These are phyloP conservation scores for Moringa oleifera DNA, from an alignment of 345 rosid species.

Conservation along the genomic window DNA sequence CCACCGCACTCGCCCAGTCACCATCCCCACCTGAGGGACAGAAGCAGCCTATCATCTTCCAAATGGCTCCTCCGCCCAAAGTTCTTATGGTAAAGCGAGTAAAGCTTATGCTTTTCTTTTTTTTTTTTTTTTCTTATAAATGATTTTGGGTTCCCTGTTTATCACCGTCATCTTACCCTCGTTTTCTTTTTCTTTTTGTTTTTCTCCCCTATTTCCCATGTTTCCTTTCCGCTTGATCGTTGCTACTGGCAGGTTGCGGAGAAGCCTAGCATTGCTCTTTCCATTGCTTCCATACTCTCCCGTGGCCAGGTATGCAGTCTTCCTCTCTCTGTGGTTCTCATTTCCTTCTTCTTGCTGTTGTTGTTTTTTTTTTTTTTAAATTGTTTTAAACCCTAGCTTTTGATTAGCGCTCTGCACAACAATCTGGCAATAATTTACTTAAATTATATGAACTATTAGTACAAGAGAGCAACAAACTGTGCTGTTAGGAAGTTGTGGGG, in stretches of 20 bases:
- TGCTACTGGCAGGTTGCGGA: conserved; percentile 66
- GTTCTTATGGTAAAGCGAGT: conserved; percentile 34
- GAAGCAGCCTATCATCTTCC: background rate
- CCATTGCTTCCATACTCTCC: conserved; percentile 79
- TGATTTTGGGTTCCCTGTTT: no score
- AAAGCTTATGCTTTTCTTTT: background rate
- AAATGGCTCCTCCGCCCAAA: conserved; percentile 33
- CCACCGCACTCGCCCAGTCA: no score
- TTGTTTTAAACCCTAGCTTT: conserved; percentile 1
- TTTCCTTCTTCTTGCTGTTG: no score
- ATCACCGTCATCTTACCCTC: background rate
- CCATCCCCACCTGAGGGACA: no score
- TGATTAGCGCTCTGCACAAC: no score
- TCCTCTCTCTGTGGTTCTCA: background rate
- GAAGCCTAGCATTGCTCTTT: conserved; percentile 94
- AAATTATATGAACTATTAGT: no score
- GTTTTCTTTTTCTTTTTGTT: background rate
- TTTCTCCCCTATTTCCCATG: background rate
- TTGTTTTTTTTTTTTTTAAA: no score
- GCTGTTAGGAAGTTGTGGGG: background rate
- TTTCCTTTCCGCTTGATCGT: conserved; percentile 2
- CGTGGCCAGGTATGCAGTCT: conserved; percentile 45
- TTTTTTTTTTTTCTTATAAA: background rate
- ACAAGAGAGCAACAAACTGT: no score
- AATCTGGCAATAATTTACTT: no score